Conservation (phyloP, 495 filamentous ascomycete species). For the Aspergillus cavernicola region DNA sequence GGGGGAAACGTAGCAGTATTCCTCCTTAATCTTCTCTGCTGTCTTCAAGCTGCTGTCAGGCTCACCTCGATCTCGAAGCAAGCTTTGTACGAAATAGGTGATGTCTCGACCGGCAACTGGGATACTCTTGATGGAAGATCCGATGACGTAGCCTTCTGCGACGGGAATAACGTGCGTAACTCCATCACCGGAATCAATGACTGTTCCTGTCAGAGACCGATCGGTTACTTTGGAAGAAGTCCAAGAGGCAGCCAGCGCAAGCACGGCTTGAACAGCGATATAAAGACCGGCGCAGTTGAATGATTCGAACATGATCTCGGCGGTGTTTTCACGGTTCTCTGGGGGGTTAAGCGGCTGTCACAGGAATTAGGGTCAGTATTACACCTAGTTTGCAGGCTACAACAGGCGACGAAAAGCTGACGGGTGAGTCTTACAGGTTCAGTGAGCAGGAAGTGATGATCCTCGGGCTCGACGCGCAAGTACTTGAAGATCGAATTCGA, state of each 20-base stretch:
- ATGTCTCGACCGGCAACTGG: constrained; percentile 96
- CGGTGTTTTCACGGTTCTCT: constrained; percentile 97
- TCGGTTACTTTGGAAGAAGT: constrained; percentile 97
- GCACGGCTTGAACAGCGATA: constrained; percentile 96
- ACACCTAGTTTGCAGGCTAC: neutral
- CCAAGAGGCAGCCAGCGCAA: constrained; percentile 96
- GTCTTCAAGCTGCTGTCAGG: constrained; percentile 96
- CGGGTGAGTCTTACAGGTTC: constrained; percentile 68
- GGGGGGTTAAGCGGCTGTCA: constrained; percentile 88
- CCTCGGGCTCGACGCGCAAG: constrained; percentile 93
- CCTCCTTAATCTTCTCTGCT: constrained; percentile 95
- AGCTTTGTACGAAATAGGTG: constrained; percentile 95
- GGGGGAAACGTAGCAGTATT: constrained; percentile 95
- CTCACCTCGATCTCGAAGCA: constrained; percentile 94
- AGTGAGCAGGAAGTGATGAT: constrained; percentile 96
- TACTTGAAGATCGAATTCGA: constrained; percentile 99
- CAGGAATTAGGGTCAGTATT: neutral
- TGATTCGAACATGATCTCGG: constrained; percentile 99
- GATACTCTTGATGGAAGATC: constrained; percentile 97
- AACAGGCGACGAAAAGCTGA: too few species aligned
- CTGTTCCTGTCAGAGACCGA: constrained; percentile 93
- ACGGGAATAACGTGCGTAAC: constrained; percentile 99
- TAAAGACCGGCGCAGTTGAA: constrained; percentile 99
- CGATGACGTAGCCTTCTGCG: constrained; percentile 97
- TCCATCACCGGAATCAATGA: constrained; percentile 96